Percentiles rank a stretch among this genome's conserved stretches.
phyloP scores from a whole-genome alignment of 306 rosid genomes.

The Vigna mungo region DNA sequence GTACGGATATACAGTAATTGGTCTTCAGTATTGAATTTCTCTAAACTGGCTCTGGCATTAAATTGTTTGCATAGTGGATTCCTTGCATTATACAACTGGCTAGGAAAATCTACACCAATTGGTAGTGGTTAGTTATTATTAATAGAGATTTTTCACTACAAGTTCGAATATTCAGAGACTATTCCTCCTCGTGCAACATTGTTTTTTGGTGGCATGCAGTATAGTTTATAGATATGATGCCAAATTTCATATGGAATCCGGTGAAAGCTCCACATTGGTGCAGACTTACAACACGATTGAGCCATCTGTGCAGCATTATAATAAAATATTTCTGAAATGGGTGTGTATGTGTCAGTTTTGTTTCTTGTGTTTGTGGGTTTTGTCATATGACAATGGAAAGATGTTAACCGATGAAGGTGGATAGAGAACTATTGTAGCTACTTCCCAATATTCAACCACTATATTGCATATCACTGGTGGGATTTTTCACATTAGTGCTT shows the following conservation, averaged over 20 bases:
- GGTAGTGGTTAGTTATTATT: constrained; percentile 10
- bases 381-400: constrained; percentile 24
- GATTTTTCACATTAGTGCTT: constrained; percentile 42
- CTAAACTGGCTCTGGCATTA: not conserved
- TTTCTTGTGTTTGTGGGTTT: constrained; percentile 34
- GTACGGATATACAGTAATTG: constrained; percentile 2
- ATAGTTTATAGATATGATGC: constrained; percentile 16
- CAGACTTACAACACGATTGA: constrained; percentile 11
- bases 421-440: constrained; percentile 36
- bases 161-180: not conserved
- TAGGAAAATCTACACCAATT: constrained; percentile 3
- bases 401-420: constrained; percentile 60
- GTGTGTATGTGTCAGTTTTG: constrained; percentile 39
- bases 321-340: constrained; percentile 42
- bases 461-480: constrained; percentile 37
- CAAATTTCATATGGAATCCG: not conserved
- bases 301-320: constrained; percentile 39
- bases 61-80: constrained; percentile 42
- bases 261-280: constrained; percentile 36
- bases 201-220: not conserved
- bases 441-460: constrained; percentile 19
- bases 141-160: not conserved
- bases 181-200: not conserved
- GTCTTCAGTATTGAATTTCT: not conserved
- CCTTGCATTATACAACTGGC: constrained; percentile 39